Conservation (phyloP, 352 stramenopile species). For the Pythium rhizo-oryzae region DNA sequence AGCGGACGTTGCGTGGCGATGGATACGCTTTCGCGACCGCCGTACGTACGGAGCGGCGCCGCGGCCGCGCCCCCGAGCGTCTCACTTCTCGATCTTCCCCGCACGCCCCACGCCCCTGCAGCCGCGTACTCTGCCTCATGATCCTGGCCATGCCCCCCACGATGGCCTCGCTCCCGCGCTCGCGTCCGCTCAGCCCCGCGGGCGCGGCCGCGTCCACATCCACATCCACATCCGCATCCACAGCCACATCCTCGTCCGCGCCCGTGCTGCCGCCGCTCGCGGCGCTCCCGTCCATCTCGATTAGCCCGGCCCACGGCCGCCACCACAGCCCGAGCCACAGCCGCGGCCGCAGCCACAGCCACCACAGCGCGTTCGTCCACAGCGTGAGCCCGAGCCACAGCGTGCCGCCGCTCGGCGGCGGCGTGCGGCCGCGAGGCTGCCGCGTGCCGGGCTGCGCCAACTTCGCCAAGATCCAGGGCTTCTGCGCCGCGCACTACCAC, state of each 20-base stretch:
- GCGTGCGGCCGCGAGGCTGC: constrained; percentile 43
- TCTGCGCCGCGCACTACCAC: constrained; percentile 65
- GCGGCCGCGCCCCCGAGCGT: not conserved
- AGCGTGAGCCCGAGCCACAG: constrained; percentile 16
- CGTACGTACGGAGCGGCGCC: not conserved
- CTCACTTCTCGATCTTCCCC: constrained; percentile 20
- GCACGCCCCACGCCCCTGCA: not conserved
- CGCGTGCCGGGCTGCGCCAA: constrained; percentile 55
- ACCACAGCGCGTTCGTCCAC: constrained; percentile 13
- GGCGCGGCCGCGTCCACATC: constrained; percentile 3
- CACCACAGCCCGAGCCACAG: constrained; percentile 15
- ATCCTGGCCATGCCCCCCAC: constrained; percentile 19
- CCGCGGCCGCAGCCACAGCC: constrained; percentile 11
- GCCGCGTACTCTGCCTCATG: constrained; percentile 15
- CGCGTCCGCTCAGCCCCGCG: constrained; percentile 3
- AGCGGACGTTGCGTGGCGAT: constrained; percentile 21
- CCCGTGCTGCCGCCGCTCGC: constrained; percentile 29
- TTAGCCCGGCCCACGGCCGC: constrained; percentile 40
- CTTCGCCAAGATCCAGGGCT: constrained; percentile 70
- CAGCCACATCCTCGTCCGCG: constrained; percentile 1
- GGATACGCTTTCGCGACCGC: constrained; percentile 18
- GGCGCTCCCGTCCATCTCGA: constrained; percentile 30
- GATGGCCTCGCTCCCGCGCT: constrained; percentile 5
- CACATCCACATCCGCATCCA: not conserved
- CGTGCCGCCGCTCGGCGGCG: constrained; percentile 45